These are phyloP conservation scores for Crithidia fasciculata DNA, from an alignment of 208 protist species.

Conservation along the genomic window DNA sequence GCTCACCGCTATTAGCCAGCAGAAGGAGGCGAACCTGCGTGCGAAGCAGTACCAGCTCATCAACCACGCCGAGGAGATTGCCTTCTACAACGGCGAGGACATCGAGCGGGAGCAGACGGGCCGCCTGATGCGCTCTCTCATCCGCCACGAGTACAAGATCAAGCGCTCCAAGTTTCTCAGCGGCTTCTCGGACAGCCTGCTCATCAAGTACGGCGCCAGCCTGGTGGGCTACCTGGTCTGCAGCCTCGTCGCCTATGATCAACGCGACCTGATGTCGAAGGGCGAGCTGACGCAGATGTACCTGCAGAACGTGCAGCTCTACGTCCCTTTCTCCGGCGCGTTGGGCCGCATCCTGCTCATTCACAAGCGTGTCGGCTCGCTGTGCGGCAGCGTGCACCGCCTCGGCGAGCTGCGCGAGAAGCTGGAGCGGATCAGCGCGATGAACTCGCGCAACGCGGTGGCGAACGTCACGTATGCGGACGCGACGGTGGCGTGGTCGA, in stretches of 20 bases:
- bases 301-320: constrained; percentile 71
- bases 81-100: constrained; percentile 90
- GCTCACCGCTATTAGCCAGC: constrained; percentile 67
- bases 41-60: constrained; percentile 82
- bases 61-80: constrained; percentile 89
- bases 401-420: constrained; percentile 83
- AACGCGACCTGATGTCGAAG: constrained; percentile 39
- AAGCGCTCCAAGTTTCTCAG: constrained; percentile 77
- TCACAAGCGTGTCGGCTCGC: constrained; percentile 71
- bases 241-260: constrained; percentile 53
- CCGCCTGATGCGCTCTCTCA: constrained; percentile 63
- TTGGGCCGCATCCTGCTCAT: constrained; percentile 82
- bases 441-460: constrained; percentile 22
- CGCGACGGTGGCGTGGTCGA: constrained; percentile 54
- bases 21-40: constrained; percentile 83
- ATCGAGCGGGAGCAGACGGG: constrained; percentile 82
- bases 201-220: constrained; percentile 84
- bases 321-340: constrained; percentile 72
- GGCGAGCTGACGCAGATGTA: constrained; percentile 73
- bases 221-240: constrained; percentile 80
- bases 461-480: constrained; percentile 25
- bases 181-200: constrained; percentile 58
- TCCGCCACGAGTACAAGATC: constrained; percentile 68
- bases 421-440: constrained; percentile 40
- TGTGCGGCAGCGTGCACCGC: constrained; percentile 79